Conservation (phyloP, 2,329 filamentous ascomycete genomes). For the Pezicula carpinea region DNA sequence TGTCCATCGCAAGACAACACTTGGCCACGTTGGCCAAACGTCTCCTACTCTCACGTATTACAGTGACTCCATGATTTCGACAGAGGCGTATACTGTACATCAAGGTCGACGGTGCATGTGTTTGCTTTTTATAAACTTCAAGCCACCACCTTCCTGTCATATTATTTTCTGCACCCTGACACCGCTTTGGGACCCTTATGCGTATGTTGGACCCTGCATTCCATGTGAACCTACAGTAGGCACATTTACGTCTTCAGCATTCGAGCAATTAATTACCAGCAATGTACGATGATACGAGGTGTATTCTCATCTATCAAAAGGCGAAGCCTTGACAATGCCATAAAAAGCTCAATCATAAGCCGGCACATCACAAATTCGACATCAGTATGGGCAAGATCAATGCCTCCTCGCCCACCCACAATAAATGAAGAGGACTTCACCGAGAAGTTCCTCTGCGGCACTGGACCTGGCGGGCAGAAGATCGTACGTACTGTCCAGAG, state of each 20-base stretch:
- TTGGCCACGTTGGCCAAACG: too few relatives aligned
- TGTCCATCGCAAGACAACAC: too few relatives aligned
- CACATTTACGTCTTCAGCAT: not conserved
- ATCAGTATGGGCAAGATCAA: constrained; percentile 42
- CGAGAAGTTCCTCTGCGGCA: constrained; percentile 84
- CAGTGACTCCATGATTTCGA: too few relatives aligned
- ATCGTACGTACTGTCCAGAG: constrained; percentile 53
- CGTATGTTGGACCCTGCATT: not conserved
- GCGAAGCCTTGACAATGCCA: constrained; percentile 9
- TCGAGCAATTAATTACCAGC: not conserved
- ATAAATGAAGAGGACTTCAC: constrained; percentile 76
- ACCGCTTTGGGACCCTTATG: not conserved
- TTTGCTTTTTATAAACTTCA: not conserved
- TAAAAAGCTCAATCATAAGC: not conserved
- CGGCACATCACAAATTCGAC: constrained; percentile 13
- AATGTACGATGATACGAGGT: constrained; percentile 24
- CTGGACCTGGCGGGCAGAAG: constrained; percentile 91
- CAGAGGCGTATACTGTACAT: too few relatives aligned
- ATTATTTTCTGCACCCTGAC: not conserved
- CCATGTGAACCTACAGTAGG: not conserved
- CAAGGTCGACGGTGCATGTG: too few relatives aligned
- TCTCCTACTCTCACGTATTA: too few relatives aligned
- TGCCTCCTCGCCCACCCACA: constrained; percentile 70
- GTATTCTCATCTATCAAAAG: constrained; percentile 9
- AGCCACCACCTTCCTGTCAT: not conserved